Base-by-base conservation (phyloP, 2,329 filamentous ascomycete genomes). In the Elsinoe ampelina region DNA sequence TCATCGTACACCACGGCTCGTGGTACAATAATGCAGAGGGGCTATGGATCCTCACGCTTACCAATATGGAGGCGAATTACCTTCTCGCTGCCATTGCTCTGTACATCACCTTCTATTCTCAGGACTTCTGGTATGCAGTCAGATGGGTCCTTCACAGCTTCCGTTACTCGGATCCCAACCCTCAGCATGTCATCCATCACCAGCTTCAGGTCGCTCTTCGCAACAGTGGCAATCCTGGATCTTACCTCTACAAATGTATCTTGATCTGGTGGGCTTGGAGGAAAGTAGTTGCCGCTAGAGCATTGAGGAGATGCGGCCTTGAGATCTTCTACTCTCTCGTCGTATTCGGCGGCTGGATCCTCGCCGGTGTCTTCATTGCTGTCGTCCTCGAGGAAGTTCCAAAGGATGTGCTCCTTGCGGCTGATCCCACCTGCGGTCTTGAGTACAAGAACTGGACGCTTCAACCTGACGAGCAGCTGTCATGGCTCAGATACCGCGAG, bases 21-120 rank as follows among this genome's bases (percentile, higher is more conserved):
- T 55, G 52, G 52, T 55, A 43, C 38, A 55, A 45, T 20, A 8
- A 35, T 17, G 39, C 36, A 10, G 36, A 42, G 12, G 30, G 19
- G n/a, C 6, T 43, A 15, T 55, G 36, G 52, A 22, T 55, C 22
- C 22, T 55, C 8, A 55, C 52, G 2, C 22, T 55, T 5, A 55
- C 15, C 36, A 55, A 55, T 11, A 43, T 32, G 36, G 52, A 55
- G 30, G 52, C 52, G 17, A 55, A 55, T 20, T 55, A 45, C 20
- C 39, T 55, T 7, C 52, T 55, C 10, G 52, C 36, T 8, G 52
- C 52, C 13, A 43, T 55, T 36, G 52, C 52, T 20, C 22, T 55
- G 2, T 55, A 55, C 26, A 43, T 55, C 38, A 55, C 52, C 52
- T 55, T 55, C 26, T 55, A 55, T 17, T 55, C 52, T 2, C 52